phyloP scores from a whole-genome alignment of 2,329 filamentous ascomycete genomes.

The Raffaelea arxii region DNA sequence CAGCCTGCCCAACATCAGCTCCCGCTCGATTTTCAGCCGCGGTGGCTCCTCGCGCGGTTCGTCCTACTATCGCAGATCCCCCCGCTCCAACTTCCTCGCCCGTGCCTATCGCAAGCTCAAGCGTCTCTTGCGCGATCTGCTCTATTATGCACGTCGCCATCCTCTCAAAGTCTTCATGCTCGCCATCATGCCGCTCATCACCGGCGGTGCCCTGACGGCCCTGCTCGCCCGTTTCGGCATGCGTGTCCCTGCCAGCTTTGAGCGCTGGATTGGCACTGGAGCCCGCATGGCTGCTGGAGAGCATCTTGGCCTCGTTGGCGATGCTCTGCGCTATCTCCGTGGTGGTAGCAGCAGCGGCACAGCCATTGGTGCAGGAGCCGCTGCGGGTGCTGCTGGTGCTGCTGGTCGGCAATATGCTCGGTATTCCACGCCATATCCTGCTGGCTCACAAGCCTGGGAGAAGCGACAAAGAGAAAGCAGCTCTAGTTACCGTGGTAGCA shows the following conservation, averaged over 20 bases:
- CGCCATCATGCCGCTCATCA: constrained; percentile 79
- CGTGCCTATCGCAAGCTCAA: constrained; percentile 67
- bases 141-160: constrained; percentile 72
- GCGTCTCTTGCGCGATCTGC: constrained; percentile 69
- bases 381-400: constrained; percentile 13
- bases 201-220: constrained; percentile 69
- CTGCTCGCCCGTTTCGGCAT: constrained; percentile 73
- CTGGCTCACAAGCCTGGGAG: too few relatives aligned
- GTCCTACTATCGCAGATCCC: constrained; percentile 70
- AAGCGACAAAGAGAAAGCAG: too few relatives aligned
- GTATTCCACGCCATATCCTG: too few relatives aligned
- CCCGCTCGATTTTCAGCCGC: constrained; percentile 34
- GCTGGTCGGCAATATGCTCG: too few relatives aligned
- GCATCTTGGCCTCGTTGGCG: constrained; percentile 39
- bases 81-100: constrained; percentile 68
- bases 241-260: constrained; percentile 55
- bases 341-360: too few relatives aligned
- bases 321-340: constrained; percentile 49
- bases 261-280: constrained; percentile 47
- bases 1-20: constrained; percentile 32
- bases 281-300: constrained; percentile 38
- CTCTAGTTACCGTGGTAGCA: too few relatives aligned
- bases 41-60: constrained; percentile 17
- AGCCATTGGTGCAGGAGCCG: constrained; percentile 9
- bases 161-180: constrained; percentile 81